Base-by-base conservation (phyloP, 169 alveolate species). In the Eimeria praecox region DNA sequence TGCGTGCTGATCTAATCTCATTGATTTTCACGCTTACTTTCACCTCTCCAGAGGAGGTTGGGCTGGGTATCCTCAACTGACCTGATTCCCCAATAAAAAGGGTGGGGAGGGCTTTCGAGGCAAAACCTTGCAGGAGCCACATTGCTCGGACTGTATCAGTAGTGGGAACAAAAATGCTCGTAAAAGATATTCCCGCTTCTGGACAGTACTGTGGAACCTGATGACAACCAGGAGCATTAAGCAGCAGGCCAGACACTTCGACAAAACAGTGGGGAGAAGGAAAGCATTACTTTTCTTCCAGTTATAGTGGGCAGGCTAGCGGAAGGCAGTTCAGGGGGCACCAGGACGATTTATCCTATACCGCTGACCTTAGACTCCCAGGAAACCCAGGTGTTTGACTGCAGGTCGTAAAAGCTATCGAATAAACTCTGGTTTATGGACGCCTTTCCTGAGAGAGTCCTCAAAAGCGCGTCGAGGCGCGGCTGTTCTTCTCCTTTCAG, bases 41-140 rank as follows among this genome's bases (percentile, higher is more conserved):
- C 8, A n/a, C 0, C 80, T 69, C 0, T 9, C 33, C 44, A 30
- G 49, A 33, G 66, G 18, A 59, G 22, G 27, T 33, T 30, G 24
- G 30, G 2, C 16, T 33, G 80, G 49, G 49, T 18, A 14, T 14
- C 62, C 56, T 38, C 64, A 27, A 73, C 94, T 44, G 42, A 64
- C 98, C 99, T 18, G 98, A 96, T 73, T 99, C 99, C 64, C 99
- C 99, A 42, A 98, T 98, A 94, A 99, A 99, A 96, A 99, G 97
- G 59, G 97, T 97, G 6, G 99, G 99, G 94, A 97, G 98, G 90
- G 97, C 98, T 89, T 95, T 95, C 46, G 96, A 82, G 85, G 98
- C 96, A 62, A 98, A 97, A 90, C 98, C 95, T 92, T 97, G 97
- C 69, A 98, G 96, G 77, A 98, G 97, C 97, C 97, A 98, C 59